Percentiles rank a stretch among this genome's conserved stretches.
Evolutionary conservation across 2,329 filamentous ascomycete genomes (phyloP).

Genomic region (Fusarium sp.): DNA sequence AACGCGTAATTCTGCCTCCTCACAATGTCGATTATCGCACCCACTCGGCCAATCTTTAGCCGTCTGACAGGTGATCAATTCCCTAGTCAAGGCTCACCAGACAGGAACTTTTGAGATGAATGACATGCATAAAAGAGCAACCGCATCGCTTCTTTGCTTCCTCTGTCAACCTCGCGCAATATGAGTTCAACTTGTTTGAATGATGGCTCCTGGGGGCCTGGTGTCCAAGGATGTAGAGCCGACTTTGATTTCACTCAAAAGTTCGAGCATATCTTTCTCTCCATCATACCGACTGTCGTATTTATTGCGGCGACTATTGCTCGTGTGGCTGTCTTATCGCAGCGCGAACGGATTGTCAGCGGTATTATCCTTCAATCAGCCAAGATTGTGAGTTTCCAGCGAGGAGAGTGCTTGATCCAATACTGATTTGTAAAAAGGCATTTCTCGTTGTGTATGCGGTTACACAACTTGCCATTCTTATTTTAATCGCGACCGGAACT

Average conservation of each 20-base stretch:
- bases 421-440: constrained; percentile 31
- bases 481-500: constrained; percentile 42
- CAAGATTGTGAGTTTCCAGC: constrained; percentile 44
- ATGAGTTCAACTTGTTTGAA: constrained; percentile 46
- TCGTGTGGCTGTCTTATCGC: constrained; percentile 47
- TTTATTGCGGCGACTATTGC: constrained; percentile 52
- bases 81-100: background rate
- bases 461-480: constrained; percentile 48
- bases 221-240: constrained; percentile 57
- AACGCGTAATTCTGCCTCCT: background rate
- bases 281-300: constrained; percentile 54
- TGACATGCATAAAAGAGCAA: background rate
- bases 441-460: constrained; percentile 41
- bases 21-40: background rate
- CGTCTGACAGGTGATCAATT: constrained; percentile 20
- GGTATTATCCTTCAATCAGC: constrained; percentile 49
- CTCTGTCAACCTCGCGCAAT: background rate
- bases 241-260: constrained; percentile 63
- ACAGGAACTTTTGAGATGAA: background rate
- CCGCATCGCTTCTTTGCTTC: background rate
- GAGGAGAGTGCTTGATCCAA: background rate
- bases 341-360: constrained; percentile 49
- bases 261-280: constrained; percentile 61
- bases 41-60: constrained; percentile 14
- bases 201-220: constrained; percentile 56